Conservation (phyloP, 192 early-diverging fungal species). For the Thamnidium elegans region DNA sequence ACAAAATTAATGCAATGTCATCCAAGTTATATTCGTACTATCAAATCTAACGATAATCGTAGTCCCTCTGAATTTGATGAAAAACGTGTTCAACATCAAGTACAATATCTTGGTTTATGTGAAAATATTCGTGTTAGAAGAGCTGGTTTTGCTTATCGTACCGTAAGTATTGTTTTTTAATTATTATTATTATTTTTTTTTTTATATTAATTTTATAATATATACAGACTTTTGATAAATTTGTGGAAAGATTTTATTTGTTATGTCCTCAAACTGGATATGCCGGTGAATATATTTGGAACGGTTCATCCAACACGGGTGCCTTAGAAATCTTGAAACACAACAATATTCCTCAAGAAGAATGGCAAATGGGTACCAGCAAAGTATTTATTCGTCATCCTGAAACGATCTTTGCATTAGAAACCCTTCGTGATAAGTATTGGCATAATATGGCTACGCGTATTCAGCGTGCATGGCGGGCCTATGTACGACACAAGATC, state of each 20-base stretch:
- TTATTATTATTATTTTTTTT: conserved; percentile 23
- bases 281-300: conserved; percentile 82
- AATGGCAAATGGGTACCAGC: conserved; percentile 95
- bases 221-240: conserved; percentile 39
- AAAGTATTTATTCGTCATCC: conserved; percentile 97
- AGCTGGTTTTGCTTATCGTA: conserved; percentile 92
- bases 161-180: conserved; percentile 21
- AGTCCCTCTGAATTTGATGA: conserved; percentile 87
- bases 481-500: conserved; percentile 65
- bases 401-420: conserved; percentile 89
- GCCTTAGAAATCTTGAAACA: conserved; percentile 80
- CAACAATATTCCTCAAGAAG: conserved; percentile 74
- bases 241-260: conserved; percentile 73
- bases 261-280: conserved; percentile 74
- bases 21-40: conserved; percentile 94
- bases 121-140: conserved; percentile 97
- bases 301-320: conserved; percentile 70
- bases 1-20: conserved; percentile 92
- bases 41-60: conserved; percentile 98
- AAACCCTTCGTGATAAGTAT: conserved; percentile 90
- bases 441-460: conserved; percentile 94
- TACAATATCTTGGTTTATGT: conserved; percentile 93
- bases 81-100: conserved; percentile 92
- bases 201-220: conserved; percentile 1
- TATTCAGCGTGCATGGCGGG: conserved; percentile 88